These are phyloP conservation scores for Thamnidium elegans DNA, from an alignment of 192 early-diverging fungal species.

Conservation along the genomic window DNA sequence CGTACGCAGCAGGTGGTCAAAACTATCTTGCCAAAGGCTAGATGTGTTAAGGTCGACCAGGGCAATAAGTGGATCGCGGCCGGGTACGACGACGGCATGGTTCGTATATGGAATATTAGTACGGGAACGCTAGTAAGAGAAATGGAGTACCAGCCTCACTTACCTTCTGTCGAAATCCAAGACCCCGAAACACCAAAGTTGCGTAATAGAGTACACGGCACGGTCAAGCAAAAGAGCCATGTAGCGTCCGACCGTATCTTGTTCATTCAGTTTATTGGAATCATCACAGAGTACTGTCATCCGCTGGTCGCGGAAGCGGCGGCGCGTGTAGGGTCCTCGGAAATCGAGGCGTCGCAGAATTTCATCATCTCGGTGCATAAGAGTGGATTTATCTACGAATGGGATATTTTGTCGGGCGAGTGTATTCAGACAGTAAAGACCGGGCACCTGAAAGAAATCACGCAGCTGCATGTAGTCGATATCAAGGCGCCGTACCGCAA, in stretches of 20 bases:
- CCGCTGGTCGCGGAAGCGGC: conserved; percentile 26
- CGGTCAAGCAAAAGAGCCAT: background rate
- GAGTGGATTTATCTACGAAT: conserved; percentile 30
- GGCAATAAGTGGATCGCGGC: conserved; percentile 32
- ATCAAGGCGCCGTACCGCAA: conserved; percentile 17
- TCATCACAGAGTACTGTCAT: conserved; percentile 24
- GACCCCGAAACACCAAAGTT: background rate
- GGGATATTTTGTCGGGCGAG: conserved; percentile 33
- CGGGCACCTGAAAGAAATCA: conserved; percentile 17
- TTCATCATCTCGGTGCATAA: conserved; percentile 26
- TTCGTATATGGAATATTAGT: conserved; percentile 27
- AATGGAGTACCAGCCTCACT: background rate
- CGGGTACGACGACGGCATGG: conserved; percentile 24
- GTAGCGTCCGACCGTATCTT: background rate
- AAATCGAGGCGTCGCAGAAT: conserved; percentile 10
- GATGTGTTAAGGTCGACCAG: conserved; percentile 25
- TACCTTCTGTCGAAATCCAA: background rate
- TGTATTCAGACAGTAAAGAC: conserved; percentile 19
- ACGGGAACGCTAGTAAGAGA: conserved; percentile 17
- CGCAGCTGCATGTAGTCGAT: conserved; percentile 12
- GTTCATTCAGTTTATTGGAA: conserved; percentile 25
- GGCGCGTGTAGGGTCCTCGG: conserved; percentile 1
- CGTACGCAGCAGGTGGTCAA: background rate
- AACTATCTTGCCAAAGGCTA: background rate
- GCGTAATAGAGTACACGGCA: background rate